phyloP scores from a whole-genome alignment of 306 rosid species.

The Arachis hypogaea region DNA sequence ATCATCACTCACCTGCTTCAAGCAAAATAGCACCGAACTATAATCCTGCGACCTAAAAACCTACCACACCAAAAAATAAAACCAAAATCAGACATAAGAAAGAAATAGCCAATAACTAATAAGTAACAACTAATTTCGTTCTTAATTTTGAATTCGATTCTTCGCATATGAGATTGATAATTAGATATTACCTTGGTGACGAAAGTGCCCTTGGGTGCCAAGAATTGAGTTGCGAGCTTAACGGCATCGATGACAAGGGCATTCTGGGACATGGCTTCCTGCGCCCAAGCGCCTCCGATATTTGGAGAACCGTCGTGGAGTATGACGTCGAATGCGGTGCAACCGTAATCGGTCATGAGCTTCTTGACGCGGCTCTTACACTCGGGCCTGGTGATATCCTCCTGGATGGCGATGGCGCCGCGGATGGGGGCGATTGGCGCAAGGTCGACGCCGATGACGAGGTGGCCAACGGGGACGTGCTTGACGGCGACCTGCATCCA shows the following conservation, averaged over 20 bases:
- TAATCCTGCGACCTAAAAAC: constrained; percentile 97
- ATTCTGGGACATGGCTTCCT: constrained; percentile 89
- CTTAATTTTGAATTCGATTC: too few species aligned
- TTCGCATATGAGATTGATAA: background rate
- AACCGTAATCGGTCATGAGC: constrained; percentile 62
- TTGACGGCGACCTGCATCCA: constrained; percentile 98
- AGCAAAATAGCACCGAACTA: constrained; percentile 73
- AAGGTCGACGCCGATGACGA: constrained; percentile 80
- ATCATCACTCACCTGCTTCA: constrained; percentile 65
- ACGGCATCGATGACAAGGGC: constrained; percentile 84
- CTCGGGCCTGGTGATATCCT: constrained; percentile 81
- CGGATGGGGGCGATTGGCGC: constrained; percentile 77
- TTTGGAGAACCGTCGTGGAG: constrained; percentile 92
- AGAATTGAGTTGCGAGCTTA: constrained; percentile 75
- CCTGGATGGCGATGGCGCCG: constrained; percentile 74
- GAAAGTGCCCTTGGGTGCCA: constrained; percentile 83
- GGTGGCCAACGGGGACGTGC: constrained; percentile 73
- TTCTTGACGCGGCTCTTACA: constrained; percentile 67
- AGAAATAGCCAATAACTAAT: background rate
- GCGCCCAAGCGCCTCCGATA: constrained; percentile 95
- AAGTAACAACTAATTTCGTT: background rate
- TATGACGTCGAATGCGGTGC: constrained; percentile 62
- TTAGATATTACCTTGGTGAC: constrained; percentile 64
- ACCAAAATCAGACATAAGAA: constrained; percentile 23
- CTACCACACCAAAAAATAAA: constrained; percentile 39